A percentile compares a stretch with the other conserved stretches of the same genome.
These are phyloP conservation scores for Agaricus blazei DNA, from an alignment of 768 basidiomycete species.

Conservation along the genomic window DNA sequence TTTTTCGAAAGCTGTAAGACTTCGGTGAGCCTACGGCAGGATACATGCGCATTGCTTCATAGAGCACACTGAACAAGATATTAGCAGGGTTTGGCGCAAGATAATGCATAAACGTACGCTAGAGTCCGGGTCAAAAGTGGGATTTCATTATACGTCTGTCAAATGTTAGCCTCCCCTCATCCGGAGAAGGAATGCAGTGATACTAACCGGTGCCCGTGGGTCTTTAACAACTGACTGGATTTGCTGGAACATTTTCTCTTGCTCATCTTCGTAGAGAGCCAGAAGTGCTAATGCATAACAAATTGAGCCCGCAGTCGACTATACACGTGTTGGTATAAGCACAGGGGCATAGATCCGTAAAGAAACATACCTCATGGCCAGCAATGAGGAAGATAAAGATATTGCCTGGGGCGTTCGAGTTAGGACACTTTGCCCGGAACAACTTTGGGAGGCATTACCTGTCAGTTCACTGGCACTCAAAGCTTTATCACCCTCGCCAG, in stretches of 20 bases:
- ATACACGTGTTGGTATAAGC: background rate
- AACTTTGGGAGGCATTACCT: conserved; percentile 11
- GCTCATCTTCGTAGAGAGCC: conserved; percentile 39
- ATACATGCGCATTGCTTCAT: conserved; percentile 39
- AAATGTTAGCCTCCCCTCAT: no score
- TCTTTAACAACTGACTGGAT: conserved; percentile 22
- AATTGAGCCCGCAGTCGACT: conserved; percentile 36
- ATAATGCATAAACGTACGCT: conserved; percentile 19
- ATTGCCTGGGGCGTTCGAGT: conserved; percentile 22
- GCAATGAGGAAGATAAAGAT: conserved; percentile 47
- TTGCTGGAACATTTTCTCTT: conserved; percentile 37
- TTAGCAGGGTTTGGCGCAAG: background rate
- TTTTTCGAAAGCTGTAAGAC: no score
- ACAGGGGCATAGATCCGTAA: background rate
- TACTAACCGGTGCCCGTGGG: conserved; percentile 13
- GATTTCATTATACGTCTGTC: conserved; percentile 26
- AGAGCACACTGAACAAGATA: conserved; percentile 25
- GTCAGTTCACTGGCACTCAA: conserved; percentile 37
- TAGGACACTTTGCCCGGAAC: no score
- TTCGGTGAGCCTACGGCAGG: conserved; percentile 22
- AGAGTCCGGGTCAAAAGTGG: conserved; percentile 23
- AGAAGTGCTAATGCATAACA: conserved; percentile 36
- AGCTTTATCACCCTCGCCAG: conserved; percentile 22
- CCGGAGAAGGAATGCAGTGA: no score
- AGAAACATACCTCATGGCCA: conserved; percentile 43